Base-by-base conservation (phyloP, 176 grass and related monocot species). In the Saccharum spontaneum region DNA sequence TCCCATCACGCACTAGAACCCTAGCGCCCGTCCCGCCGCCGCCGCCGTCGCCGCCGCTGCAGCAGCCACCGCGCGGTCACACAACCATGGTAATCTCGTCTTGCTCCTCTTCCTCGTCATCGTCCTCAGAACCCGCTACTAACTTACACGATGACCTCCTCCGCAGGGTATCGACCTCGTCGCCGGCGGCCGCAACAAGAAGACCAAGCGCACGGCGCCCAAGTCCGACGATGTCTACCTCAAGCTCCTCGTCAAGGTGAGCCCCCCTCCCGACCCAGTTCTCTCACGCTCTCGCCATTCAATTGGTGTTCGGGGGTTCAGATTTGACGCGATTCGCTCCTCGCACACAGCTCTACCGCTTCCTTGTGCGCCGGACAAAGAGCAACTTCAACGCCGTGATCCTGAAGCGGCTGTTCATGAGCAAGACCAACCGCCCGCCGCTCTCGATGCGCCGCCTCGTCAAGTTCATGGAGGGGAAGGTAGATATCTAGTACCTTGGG, bases 341-440 rank as follows among this genome's bases (percentile, higher is more conserved):
- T 11, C 71, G 28, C 16, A 11, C 26, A 24, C 31, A 97, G 90
- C 88, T 94, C 38, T 97, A 97, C 84, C 90, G 90, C 87, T 97
- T 94, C 87, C 84, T 97, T 78, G 88, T 89, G 22, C 76, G 92
- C 34, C 87, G 94, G 81, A 97, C 94, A 15, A 91, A 87, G 73
- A 97, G 92, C 76, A 73, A 81, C 80, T 90, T 90, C n/a, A 92
- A 97, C 86, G 83, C 88, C 67, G 86, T 94, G 20, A 92, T 97
- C 61, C 81, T 97, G 1, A 97, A 89, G 81, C 86, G 94, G n/a
- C 65, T 97, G 8, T 97, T 92, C 86, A 97, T 97, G 94, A 97
- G 94, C 79, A 92, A 91, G 92, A 86, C 83, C 69, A 97, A 94
- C 84, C 82, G 86, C 57, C 79, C 90, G 12, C 92, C 95, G 31